Evolutionary conservation across 1,284 basidiomycete genomes (phyloP), one percentile per base, ranked within the genome.

Genomic region (Microbotryum lychnidis-dioicae): DNA sequence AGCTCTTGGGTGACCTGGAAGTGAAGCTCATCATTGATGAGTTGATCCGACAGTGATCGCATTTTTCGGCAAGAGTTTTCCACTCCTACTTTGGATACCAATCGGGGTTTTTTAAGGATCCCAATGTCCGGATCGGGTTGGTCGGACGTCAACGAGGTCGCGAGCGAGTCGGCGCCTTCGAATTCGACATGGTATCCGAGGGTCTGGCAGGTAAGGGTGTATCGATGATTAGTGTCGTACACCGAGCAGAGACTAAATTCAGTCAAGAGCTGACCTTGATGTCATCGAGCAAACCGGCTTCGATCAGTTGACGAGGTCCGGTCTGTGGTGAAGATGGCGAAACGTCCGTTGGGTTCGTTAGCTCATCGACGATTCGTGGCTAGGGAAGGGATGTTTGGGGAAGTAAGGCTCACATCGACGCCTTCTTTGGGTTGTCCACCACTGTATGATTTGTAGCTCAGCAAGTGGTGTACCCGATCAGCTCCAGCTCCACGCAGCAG

Each of bases 171-270:
- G 72, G 91, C 87, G 2, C 89, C 87, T 67, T 91, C 84, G 73
- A 94, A 92, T 55, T 85, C 77, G 71, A 97, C 91, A 29, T 84
- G 80, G 91, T 91, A 97, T 54, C 91, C 92, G 29, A 98, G 83
- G 14, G 79, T 27, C 64, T 70, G 62, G 9, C 23, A 23, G n/a
- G 49, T 23, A 50, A 10, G 14, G 7, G 27, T 25, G 49, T 44
- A 25, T n/a, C 31, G 37, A 21, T n/a, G 8, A 31, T 31, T 31
- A 31, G 31, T 9, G 7, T 31, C 31, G 7, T 31, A 31, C 31
- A 6, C 31, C 31, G 9, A 31, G 31, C 31, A 31, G 31, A 31
- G 8, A 10, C 7, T 1, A 10, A 2, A 2, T 31, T 7, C 9
- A 10, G 8, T 31, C n/a, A 9, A 18, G 20, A 27, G 21, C 61